Evolutionary conservation across 139 green algal genomes (phyloP).

Genomic region (Chlorella sp.): DNA sequence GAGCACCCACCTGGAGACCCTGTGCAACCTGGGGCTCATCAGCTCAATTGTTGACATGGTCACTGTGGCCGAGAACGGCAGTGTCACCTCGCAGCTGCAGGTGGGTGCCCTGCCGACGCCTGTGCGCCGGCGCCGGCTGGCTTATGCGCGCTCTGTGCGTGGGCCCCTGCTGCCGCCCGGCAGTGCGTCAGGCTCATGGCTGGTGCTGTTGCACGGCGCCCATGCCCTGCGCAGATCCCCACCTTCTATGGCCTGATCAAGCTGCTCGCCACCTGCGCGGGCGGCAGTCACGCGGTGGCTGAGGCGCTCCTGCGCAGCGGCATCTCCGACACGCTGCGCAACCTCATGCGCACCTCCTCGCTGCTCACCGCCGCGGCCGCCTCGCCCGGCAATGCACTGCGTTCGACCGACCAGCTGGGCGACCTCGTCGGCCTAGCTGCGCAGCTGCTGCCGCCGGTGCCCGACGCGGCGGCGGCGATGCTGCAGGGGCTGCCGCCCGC

Average conservation of each 20-base stretch:
- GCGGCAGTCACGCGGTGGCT: slow-evolving; percentile 57
- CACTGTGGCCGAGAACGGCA: slow-evolving; percentile 46
- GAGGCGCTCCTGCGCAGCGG: slow-evolving; percentile 66
- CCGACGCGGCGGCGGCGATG: slow-evolving; percentile 57
- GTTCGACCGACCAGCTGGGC: slow-evolving; percentile 79
- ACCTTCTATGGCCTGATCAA: slow-evolving; percentile 87
- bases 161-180: neutral
- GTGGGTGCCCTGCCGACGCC: too few species aligned
- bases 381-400: slow-evolving; percentile 55
- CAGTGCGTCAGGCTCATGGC: too few species aligned
- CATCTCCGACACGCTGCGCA: slow-evolving; percentile 57
- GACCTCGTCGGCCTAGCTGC: slow-evolving; percentile 77
- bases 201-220: too few species aligned
- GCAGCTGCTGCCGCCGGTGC: slow-evolving; percentile 79
- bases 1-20: slow-evolving; percentile 55
- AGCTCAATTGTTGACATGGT: slow-evolving; percentile 78
- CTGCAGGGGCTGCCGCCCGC: slow-evolving; percentile 35
- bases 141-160: slow-evolving; percentile 43
- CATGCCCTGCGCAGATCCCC: slow-evolving; percentile 6
- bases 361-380: slow-evolving; percentile 45
- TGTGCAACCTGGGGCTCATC: slow-evolving; percentile 77
- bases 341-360: slow-evolving; percentile 58
- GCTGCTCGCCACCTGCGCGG: slow-evolving; percentile 73
- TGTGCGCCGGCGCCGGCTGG: too few species aligned
- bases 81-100: slow-evolving; percentile 67